A percentile compares a stretch with the other conserved stretches of the same genome.
These are phyloP conservation scores for Penicillium sp. DNA, from an alignment of 2,329 filamentous ascomycete species.

Conservation along the genomic window DNA sequence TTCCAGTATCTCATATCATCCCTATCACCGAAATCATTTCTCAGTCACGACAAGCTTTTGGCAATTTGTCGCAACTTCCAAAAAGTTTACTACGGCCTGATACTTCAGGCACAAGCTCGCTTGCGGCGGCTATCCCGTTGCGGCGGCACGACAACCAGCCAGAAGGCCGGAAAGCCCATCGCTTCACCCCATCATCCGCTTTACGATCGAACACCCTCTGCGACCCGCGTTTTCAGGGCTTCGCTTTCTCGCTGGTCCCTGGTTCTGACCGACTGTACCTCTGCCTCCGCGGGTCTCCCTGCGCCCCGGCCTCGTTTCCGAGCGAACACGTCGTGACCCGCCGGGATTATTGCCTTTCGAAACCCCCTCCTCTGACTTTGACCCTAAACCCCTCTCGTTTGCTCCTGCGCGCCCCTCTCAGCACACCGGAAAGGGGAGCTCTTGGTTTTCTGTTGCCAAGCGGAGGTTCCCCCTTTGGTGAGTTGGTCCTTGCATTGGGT, in stretches of 20 bases:
- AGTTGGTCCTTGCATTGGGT: constrained; percentile 22
- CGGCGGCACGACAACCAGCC: constrained; percentile 44
- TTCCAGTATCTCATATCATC: too few relatives aligned
- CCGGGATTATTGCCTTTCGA: constrained; percentile 28
- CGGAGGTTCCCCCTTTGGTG: constrained; percentile 21
- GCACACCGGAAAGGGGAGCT: constrained; percentile 15
- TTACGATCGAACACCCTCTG: constrained; percentile 22
- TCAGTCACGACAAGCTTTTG: too few relatives aligned
- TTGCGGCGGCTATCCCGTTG: constrained; percentile 46
- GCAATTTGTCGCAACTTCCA: too few relatives aligned
- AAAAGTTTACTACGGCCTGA: too few relatives aligned
- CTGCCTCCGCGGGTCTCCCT: constrained; percentile 13
- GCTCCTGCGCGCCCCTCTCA: constrained; percentile 3
- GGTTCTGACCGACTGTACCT: constrained; percentile 7
- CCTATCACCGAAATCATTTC: too few relatives aligned
- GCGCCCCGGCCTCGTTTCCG: constrained; percentile 14
- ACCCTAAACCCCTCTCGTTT: constrained; percentile 23
- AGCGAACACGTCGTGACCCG: constrained; percentile 26
- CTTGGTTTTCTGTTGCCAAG: constrained; percentile 9
- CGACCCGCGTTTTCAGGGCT: constrained; percentile 19
- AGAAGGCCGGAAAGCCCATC: constrained; percentile 41
- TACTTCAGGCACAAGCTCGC: constrained; percentile 33
- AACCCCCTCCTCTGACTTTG: constrained; percentile 24
- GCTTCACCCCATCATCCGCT: constrained; percentile 32
- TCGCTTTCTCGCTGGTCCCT: constrained; percentile 14